A percentile compares a stretch with the other conserved stretches of the same genome.
Evolutionary conservation across 225 moss, liverwort and hornwort genomes (phyloP).

Genomic region (Pseudoscleropodium purum): DNA sequence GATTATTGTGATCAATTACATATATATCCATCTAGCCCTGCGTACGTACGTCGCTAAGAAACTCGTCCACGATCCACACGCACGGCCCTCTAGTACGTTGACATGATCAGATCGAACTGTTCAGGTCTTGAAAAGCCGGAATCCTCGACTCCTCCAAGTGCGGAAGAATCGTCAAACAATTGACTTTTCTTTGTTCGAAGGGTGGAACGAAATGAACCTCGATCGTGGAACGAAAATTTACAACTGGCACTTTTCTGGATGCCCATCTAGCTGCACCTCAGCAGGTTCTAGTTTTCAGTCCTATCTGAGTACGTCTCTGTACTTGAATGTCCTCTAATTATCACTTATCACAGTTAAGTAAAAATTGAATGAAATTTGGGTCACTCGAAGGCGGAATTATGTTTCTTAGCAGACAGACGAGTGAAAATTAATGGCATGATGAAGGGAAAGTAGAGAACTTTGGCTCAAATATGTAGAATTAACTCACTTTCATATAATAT

Average conservation of each 20-base stretch:
- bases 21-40: not conserved
- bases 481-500: not conserved
- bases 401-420: not conserved
- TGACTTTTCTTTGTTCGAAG: not conserved
- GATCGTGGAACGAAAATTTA: not conserved
- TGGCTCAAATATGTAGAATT: not conserved
- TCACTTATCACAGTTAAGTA: not conserved
- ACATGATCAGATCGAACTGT: not conserved
- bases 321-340: not conserved
- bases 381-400: not conserved
- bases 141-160: not conserved
- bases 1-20: not conserved
- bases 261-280: not conserved
- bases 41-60: not conserved
- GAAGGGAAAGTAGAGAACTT: not conserved
- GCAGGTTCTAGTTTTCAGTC: not conserved
- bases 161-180: not conserved
- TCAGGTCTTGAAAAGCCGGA: not conserved
- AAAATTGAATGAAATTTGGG: not conserved
- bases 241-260: not conserved
- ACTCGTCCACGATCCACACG: not conserved
- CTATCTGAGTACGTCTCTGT: not conserved
- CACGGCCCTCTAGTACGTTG: not conserved
- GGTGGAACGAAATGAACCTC: not conserved
- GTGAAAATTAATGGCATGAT: not conserved